Percentiles rank a stretch among this genome's conserved stretches.
Evolutionary conservation across 176 grass and related monocot species (phyloP).

Genomic region (sorghum (Sorghum bicolor)): DNA sequence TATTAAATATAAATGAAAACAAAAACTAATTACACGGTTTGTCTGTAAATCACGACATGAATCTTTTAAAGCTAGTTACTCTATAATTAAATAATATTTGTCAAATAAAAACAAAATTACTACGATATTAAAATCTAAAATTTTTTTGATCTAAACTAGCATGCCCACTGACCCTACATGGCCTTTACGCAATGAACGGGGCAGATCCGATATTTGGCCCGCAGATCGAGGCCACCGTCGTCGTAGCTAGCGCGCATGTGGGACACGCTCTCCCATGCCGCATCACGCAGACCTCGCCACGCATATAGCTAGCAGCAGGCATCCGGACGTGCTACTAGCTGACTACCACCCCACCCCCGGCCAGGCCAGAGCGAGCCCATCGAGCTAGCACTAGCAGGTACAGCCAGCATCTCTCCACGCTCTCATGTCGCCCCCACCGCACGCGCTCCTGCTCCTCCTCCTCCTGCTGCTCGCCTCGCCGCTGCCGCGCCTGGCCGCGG

Average conservation of each 20-base stretch:
- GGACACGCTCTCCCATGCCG: conserved; percentile 7
- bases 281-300: neutral
- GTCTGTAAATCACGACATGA: too few species aligned
- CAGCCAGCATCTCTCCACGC: neutral
- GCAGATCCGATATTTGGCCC: neutral
- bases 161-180: too few species aligned
- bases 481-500: neutral
- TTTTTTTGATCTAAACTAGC: too few species aligned
- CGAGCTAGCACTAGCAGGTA: neutral
- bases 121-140: too few species aligned
- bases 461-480: neutral
- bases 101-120: too few species aligned
- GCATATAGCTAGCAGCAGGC: neutral
- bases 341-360: neutral
- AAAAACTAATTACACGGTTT: too few species aligned
- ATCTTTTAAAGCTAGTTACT: too few species aligned
- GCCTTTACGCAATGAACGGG: too few species aligned
- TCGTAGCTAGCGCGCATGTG: neutral
- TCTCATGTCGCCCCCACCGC: conserved; percentile 13
- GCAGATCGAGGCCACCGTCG: neutral
- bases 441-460: neutral
- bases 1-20: too few species aligned
- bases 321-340: neutral
- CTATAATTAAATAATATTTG: too few species aligned
- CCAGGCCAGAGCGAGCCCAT: neutral